Percentiles rank a stretch among this genome's conserved stretches.
These are phyloP conservation scores for Fusarium albidum DNA, from an alignment of 2,329 filamentous ascomycete genomes.

Conservation along the genomic window DNA sequence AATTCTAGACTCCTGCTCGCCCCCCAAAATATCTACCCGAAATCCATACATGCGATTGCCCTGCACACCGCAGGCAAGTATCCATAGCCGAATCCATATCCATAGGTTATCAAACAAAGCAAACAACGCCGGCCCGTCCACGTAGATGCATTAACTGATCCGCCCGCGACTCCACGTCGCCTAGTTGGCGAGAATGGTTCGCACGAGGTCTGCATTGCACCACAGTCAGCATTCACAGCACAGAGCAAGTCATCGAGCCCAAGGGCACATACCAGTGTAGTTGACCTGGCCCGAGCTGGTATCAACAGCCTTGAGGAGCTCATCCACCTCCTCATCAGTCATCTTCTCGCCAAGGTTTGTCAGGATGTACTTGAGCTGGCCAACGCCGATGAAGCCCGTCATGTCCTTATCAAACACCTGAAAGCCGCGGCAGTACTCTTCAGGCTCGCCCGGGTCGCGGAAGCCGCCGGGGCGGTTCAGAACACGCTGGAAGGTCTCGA, in stretches of 20 bases:
- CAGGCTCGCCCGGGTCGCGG: conserved; percentile 96
- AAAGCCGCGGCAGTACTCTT: conserved; percentile 98
- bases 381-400: conserved; percentile 97
- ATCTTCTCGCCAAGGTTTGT: conserved; percentile 99
- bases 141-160: conserved; percentile 44
- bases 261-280: conserved; percentile 76
- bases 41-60: conserved; percentile 38
- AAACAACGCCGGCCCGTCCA: conserved; percentile 45
- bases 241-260: background rate
- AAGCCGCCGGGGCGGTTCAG: conserved; percentile 98
- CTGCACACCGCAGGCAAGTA: conserved; percentile 31
- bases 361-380: conserved; percentile 96
- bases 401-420: conserved; percentile 99
- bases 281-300: conserved; percentile 97
- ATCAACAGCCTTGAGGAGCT: conserved; percentile 97
- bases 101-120: conserved; percentile 40
- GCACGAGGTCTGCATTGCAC: conserved; percentile 72
- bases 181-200: conserved; percentile 86
- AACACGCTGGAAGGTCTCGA: conserved; percentile 95
- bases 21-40: conserved; percentile 38
- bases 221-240: background rate
- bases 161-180: conserved; percentile 31
- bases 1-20: conserved; percentile 34
- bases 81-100: conserved; percentile 35
- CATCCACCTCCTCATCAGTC: conserved; percentile 98